Evolutionary conservation across 1,139 yeast species (phyloP).

Genomic region (Zygosaccharomyces sapae): DNA sequence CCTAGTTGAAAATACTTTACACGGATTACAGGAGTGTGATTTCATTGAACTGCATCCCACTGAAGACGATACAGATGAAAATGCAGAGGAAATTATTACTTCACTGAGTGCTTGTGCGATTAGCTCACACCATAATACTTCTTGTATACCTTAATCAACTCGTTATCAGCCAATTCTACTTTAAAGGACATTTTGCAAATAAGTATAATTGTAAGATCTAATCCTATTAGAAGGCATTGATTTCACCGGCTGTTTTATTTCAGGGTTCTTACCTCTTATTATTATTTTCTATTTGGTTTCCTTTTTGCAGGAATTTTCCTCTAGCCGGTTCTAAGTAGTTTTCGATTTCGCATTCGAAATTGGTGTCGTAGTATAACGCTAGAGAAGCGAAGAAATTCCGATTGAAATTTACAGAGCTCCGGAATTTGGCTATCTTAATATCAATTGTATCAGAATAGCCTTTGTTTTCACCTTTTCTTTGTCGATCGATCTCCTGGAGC

Average conservation of each 20-base stretch:
- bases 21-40: slow-evolving; percentile 57
- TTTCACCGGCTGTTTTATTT: too few relatives aligned
- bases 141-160: slow-evolving; percentile 54
- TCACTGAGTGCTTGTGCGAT: slow-evolving; percentile 72
- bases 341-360: too few relatives aligned
- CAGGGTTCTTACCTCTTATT: too few relatives aligned
- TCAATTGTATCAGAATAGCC: not conserved
- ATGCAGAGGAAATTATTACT: slow-evolving; percentile 44
- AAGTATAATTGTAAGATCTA: too few relatives aligned
- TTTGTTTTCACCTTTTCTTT: not conserved
- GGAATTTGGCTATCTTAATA: too few relatives aligned
- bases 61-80: slow-evolving; percentile 39
- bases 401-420: too few relatives aligned
- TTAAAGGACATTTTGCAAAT: slow-evolving; percentile 50
- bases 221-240: too few relatives aligned
- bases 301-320: too few relatives aligned
- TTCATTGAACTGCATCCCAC: slow-evolving; percentile 54
- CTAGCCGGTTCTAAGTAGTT: too few relatives aligned
- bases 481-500: not conserved
- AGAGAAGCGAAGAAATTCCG: too few relatives aligned
- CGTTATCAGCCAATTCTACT: slow-evolving; percentile 53
- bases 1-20: slow-evolving; percentile 73
- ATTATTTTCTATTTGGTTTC: too few relatives aligned
- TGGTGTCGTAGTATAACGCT: too few relatives aligned
- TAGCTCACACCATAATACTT: slow-evolving; percentile 65